Conservation (phyloP, 768 basidiomycete species). For the Auriculariales sp. region DNA sequence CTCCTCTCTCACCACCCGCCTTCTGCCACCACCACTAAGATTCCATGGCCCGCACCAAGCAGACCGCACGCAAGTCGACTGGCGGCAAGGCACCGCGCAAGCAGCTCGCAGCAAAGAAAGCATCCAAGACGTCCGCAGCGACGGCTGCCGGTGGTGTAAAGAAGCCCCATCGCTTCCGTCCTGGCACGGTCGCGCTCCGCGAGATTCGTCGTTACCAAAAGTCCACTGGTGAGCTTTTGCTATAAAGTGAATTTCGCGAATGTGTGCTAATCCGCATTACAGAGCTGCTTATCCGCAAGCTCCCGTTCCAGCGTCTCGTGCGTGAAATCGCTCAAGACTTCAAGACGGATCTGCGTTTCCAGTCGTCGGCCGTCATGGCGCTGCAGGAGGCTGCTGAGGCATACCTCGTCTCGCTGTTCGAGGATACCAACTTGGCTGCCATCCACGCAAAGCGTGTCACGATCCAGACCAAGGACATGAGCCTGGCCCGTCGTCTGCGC, state of each 20-base stretch:
- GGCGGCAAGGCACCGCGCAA: conserved; percentile 58
- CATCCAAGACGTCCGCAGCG: too few species aligned
- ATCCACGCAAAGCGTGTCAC: conserved; percentile 81
- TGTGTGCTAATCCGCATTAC: conserved; percentile 6
- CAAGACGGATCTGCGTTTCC: conserved; percentile 67
- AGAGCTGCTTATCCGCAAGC: conserved; percentile 36
- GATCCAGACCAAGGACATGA: conserved; percentile 50
- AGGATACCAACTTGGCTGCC: conserved; percentile 82
- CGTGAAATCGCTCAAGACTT: conserved; percentile 40
- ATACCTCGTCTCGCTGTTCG: conserved; percentile 75
- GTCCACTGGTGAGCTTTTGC: conserved; percentile 19
- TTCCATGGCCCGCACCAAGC: conserved; percentile 58
- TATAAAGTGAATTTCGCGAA: background rate
- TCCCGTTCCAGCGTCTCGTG: conserved; percentile 34
- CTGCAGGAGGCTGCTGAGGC: conserved; percentile 79
- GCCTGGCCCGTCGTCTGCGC: conserved; percentile 32
- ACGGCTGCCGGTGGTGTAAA: conserved; percentile 66
- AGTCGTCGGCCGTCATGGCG: conserved; percentile 54
- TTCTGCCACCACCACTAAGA: too few species aligned
- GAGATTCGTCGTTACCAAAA: conserved; percentile 43
- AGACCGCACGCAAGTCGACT: conserved; percentile 65
- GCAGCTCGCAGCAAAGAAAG: conserved; percentile 55
- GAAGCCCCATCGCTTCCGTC: conserved; percentile 73
- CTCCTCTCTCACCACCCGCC: too few species aligned
- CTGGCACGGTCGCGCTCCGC: conserved; percentile 65